A percentile compares a stretch with the other conserved stretches of the same genome.
Conservation (phyloP, 2,329 filamentous ascomycete genomes). For the Colletotrichum spinosum region DNA sequence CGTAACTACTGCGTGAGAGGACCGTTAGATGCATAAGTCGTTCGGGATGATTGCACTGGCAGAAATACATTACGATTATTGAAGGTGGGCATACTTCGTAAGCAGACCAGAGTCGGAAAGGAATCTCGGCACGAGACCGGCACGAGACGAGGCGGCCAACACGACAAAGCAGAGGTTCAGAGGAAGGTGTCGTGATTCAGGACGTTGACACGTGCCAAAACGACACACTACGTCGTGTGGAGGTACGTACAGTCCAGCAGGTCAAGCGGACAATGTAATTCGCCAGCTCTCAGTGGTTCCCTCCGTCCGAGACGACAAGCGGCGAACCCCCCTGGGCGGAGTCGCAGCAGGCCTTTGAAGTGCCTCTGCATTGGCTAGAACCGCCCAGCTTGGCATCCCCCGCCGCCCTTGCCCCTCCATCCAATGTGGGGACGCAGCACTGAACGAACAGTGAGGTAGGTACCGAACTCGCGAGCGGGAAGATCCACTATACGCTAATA, state of each 20-base stretch:
- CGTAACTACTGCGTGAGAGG: too few relatives aligned
- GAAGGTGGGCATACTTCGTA: too few relatives aligned
- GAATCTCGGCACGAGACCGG: too few relatives aligned
- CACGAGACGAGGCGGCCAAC: too few relatives aligned
- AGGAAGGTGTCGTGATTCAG: not conserved
- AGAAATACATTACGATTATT: too few relatives aligned
- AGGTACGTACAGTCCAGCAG: too few relatives aligned
- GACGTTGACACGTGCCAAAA: constrained; percentile 32
- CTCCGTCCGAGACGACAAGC: constrained; percentile 36
- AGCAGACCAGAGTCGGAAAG: too few relatives aligned
- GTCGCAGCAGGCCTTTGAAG: constrained; percentile 28
- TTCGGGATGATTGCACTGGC: too few relatives aligned
- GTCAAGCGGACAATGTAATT: constrained; percentile 17
- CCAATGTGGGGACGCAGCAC: constrained; percentile 24
- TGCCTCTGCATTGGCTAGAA: constrained; percentile 37
- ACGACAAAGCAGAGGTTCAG: too few relatives aligned
- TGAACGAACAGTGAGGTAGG: constrained; percentile 1
- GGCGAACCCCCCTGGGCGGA: constrained; percentile 23
- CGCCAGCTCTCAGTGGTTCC: constrained; percentile 32
- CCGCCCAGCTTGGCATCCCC: constrained; percentile 22
- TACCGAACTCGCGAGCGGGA: constrained; percentile 29
- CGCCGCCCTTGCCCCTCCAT: constrained; percentile 30
- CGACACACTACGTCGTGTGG: too few relatives aligned
- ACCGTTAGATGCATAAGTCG: too few relatives aligned
- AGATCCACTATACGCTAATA: constrained; percentile 19